A percentile compares a stretch with the other conserved stretches of the same genome.
These are phyloP conservation scores for Murraya paniculata DNA, from an alignment of 345 rosid genomes.

Conservation along the genomic window DNA sequence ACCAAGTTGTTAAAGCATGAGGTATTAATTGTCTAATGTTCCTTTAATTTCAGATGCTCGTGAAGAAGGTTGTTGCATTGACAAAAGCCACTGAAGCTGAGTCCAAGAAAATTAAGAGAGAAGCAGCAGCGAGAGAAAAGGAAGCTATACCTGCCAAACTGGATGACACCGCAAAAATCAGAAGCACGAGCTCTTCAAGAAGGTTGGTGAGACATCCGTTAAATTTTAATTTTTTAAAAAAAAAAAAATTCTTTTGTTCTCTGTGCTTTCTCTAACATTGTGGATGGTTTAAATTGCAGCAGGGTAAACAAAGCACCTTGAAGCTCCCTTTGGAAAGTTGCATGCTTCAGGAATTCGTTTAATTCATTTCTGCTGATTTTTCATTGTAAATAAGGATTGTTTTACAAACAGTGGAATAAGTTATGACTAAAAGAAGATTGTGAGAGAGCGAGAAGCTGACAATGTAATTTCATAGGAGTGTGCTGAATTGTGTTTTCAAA, in stretches of 20 bases:
- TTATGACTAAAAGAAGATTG: constrained; percentile 5
- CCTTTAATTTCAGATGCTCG: constrained; percentile 51
- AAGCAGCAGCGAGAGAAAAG: constrained; percentile 67
- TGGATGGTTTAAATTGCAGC: constrained; percentile 13
- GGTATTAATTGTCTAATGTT: neutral
- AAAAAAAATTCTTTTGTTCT: neutral
- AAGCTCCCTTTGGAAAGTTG: constrained; percentile 22
- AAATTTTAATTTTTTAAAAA: neutral
- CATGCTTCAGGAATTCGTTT: constrained; percentile 28
- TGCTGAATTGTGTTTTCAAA: constrained; percentile 3
- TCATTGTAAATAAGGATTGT: constrained; percentile 33
- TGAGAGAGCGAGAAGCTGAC: neutral
- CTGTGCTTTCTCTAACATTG: neutral
- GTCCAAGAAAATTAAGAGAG: constrained; percentile 75
- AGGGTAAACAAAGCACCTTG: constrained; percentile 27
- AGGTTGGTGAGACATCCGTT: constrained; percentile 22
- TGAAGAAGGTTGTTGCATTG: constrained; percentile 78
- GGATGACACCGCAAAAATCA: constrained; percentile 35
- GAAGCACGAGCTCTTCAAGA: constrained; percentile 25
- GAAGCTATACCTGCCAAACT: constrained; percentile 36
- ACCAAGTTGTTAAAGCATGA: neutral
- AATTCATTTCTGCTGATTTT: constrained; percentile 30
- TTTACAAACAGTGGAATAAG: constrained; percentile 18
- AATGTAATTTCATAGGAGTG: constrained; percentile 10
- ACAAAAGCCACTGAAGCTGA: constrained; percentile 74